Percentiles rank a stretch among this genome's conserved stretches.
phyloP scores from a whole-genome alignment of 2,329 filamentous ascomycete genomes.

The Ascochyta koolunga region DNA sequence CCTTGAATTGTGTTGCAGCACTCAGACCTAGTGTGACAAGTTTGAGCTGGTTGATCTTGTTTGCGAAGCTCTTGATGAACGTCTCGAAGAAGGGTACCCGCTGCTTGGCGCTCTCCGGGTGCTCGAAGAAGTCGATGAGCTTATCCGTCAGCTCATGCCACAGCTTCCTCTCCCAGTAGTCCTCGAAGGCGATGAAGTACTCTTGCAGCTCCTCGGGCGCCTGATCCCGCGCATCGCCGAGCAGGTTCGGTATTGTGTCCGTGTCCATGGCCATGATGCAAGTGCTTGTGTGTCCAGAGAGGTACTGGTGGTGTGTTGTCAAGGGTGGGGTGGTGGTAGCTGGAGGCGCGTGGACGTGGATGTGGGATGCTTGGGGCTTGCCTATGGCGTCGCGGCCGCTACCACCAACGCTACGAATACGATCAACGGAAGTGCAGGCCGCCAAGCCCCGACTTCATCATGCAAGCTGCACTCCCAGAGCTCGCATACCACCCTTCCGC shows the following conservation, averaged over 20 bases:
- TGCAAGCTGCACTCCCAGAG: slow-evolving; percentile 35
- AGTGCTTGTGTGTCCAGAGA: background rate
- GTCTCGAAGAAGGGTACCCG: slow-evolving; percentile 89
- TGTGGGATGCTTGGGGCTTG: slow-evolving; percentile 21
- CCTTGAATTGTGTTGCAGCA: slow-evolving; percentile 82
- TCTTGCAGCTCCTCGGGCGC: slow-evolving; percentile 87
- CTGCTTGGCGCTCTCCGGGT: slow-evolving; percentile 79
- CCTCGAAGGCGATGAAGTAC: slow-evolving; percentile 89
- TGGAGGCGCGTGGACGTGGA: slow-evolving; percentile 20
- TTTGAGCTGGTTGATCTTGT: slow-evolving; percentile 99
- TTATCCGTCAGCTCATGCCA: slow-evolving; percentile 98
- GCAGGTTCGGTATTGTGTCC: slow-evolving; percentile 89
- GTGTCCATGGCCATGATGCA: slow-evolving; percentile 69
- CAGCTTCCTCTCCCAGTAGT: slow-evolving; percentile 96
- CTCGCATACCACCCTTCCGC: slow-evolving; percentile 29
- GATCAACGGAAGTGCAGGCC: slow-evolving; percentile 19
- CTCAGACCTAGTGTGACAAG: slow-evolving; percentile 88
- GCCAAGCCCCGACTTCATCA: slow-evolving; percentile 33
- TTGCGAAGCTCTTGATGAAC: slow-evolving; percentile 94
- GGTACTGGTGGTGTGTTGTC: slow-evolving; percentile 2
- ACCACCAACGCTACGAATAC: slow-evolving; percentile 18
- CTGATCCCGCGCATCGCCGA: slow-evolving; percentile 85
- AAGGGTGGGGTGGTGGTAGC: slow-evolving; percentile 12
- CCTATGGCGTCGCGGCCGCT: slow-evolving; percentile 28
- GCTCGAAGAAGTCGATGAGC: slow-evolving; percentile 85